These are phyloP conservation scores for Quercus gilva DNA, from an alignment of 306 rosid genomes.

Conservation along the genomic window DNA sequence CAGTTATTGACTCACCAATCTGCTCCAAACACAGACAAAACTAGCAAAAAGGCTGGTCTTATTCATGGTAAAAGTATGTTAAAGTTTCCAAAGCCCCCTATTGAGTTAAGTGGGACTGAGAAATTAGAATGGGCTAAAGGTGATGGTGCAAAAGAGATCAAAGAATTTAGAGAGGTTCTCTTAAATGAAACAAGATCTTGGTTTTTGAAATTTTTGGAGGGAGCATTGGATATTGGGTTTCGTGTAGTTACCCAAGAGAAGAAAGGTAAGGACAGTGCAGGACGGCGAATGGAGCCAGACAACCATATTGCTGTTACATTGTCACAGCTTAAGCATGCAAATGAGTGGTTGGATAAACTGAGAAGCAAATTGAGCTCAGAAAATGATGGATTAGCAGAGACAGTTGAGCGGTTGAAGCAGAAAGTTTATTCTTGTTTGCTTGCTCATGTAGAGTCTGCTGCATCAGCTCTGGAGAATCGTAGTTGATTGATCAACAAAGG, in stretches of 20 bases:
- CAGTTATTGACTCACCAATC: slow-evolving; percentile 32
- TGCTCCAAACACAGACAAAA: slow-evolving; percentile 47
- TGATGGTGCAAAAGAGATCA: slow-evolving; percentile 52
- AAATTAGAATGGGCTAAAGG: slow-evolving; percentile 85
- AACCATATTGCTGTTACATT: slow-evolving; percentile 66
- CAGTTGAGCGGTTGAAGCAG: slow-evolving; percentile 63
- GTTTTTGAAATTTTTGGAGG: slow-evolving; percentile 79
- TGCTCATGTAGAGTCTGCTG: slow-evolving; percentile 73
- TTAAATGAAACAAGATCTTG: slow-evolving; percentile 74
- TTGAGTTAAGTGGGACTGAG: slow-evolving; percentile 49
- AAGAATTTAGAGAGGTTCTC: slow-evolving; percentile 55
- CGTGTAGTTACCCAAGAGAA: slow-evolving; percentile 39
- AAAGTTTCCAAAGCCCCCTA: slow-evolving; percentile 37
- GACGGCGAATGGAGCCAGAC: slow-evolving; percentile 48
- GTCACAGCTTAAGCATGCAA: slow-evolving; percentile 80
- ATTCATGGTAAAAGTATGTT: slow-evolving; percentile 33
- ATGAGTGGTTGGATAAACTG: slow-evolving; percentile 86
- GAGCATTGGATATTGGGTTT: slow-evolving; percentile 74
- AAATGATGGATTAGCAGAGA: slow-evolving; percentile 41
- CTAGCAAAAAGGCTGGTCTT: slow-evolving; percentile 33
- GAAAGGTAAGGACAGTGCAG: slow-evolving; percentile 55
- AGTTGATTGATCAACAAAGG: slow-evolving; percentile 31
- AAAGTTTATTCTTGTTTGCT: slow-evolving; percentile 76
- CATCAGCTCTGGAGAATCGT: slow-evolving; percentile 71
- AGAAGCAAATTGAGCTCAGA: slow-evolving; percentile 39